A percentile compares a stretch with the other conserved stretches of the same genome.
Evolutionary conservation across 1,284 basidiomycete species (phyloP).

Genomic region (Inonotus obliquus): DNA sequence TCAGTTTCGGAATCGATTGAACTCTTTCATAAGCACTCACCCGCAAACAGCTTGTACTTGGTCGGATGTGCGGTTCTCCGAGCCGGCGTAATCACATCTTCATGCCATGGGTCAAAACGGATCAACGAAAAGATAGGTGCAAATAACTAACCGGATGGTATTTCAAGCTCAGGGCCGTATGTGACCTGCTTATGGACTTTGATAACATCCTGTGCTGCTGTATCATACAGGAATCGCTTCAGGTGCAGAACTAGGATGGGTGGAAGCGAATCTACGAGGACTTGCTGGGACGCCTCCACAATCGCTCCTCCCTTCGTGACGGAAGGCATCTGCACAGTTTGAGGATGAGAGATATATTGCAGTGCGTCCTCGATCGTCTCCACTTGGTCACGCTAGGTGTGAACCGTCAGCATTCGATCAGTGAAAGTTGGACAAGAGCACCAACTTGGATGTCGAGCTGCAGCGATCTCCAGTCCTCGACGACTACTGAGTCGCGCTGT

Average conservation of each 20-base stretch:
- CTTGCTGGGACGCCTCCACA: conserved; percentile 84
- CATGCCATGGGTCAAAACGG: background rate
- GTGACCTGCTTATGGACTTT: conserved; percentile 84
- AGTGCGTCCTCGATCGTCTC: conserved; percentile 83
- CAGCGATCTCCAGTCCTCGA: conserved; percentile 91
- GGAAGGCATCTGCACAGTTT: conserved; percentile 73
- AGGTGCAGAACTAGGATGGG: conserved; percentile 87
- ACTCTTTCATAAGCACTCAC: conserved; percentile 39
- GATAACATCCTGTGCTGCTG: conserved; percentile 69
- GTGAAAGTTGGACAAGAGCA: conserved; percentile 11
- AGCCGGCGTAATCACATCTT: conserved; percentile 64
- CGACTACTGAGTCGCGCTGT: conserved; percentile 81
- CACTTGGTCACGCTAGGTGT: conserved; percentile 61
- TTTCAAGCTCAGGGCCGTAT: conserved; percentile 76
- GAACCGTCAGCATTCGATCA: conserved; percentile 3
- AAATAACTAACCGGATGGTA: conserved; percentile 54
- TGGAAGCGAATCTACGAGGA: conserved; percentile 84
- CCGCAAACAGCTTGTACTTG: conserved; percentile 85
- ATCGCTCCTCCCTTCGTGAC: conserved; percentile 52
- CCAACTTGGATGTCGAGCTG: conserved; percentile 84
- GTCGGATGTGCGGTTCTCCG: conserved; percentile 45
- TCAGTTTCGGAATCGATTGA: background rate
- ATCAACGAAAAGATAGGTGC: conserved; percentile 3
- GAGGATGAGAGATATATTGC: conserved; percentile 73
- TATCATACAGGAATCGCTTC: conserved; percentile 91